Conservation (phyloP, 1,139 yeast genomes). For the Yamadazyma friedrichii region DNA sequence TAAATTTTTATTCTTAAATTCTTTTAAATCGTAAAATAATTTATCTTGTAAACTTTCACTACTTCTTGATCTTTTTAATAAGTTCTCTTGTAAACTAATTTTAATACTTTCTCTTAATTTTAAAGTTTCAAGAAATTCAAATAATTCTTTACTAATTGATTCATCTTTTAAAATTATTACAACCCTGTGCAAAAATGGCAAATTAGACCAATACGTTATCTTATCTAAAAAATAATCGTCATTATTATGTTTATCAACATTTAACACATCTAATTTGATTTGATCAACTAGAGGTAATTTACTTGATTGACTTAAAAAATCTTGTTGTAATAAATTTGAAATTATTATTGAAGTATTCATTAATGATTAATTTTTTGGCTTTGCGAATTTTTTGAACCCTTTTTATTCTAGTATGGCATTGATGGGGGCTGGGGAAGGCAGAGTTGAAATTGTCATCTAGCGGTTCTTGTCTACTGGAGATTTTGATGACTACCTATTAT, state of each 20-base stretch:
- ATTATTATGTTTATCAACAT: conserved; percentile 18
- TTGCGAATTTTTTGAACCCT: not conserved
- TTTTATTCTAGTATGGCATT: not conserved
- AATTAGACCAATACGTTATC: conserved; percentile 45
- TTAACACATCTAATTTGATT: conserved; percentile 33
- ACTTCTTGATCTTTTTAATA: conserved; percentile 39
- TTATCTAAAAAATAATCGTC: conserved; percentile 27
- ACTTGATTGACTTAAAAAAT: conserved; percentile 24
- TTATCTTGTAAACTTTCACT: conserved; percentile 25
- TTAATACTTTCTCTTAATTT: conserved; percentile 18
- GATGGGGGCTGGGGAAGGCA: no score
- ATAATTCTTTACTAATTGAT: conserved; percentile 26
- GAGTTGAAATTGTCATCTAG: not conserved
- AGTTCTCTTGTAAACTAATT: conserved; percentile 42
- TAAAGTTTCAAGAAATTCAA: conserved; percentile 19
- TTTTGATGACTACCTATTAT: no score
- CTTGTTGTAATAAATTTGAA: conserved; percentile 32
- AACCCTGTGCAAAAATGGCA: conserved; percentile 42
- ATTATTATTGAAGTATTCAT: conserved; percentile 35
- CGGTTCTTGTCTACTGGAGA: no score
- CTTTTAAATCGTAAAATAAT: conserved; percentile 27
- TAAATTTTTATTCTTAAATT: conserved; percentile 19
- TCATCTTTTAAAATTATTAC: conserved; percentile 40
- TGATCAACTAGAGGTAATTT: conserved; percentile 33
- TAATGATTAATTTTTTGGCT: not conserved